Percentiles rank a stretch among this genome's conserved stretches.
phyloP scores from a whole-genome alignment of 163 green algal species.

The Scenedesmus sp. region DNA sequence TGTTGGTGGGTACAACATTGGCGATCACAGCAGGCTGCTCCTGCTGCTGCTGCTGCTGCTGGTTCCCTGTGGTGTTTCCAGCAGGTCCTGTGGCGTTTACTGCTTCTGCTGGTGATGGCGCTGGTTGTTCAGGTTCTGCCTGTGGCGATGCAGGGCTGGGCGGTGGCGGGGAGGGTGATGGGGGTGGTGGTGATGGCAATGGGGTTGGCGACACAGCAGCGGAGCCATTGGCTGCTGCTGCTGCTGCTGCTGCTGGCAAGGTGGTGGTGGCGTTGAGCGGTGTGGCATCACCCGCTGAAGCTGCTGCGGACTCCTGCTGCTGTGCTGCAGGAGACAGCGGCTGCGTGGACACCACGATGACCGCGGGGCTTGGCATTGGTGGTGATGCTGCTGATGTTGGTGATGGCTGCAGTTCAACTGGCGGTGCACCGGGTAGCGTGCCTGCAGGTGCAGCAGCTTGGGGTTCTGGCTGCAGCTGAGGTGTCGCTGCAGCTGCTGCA shows the following conservation, averaged over 20 bases:
- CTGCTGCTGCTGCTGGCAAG: not conserved
- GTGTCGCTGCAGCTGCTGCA: constrained; percentile 1
- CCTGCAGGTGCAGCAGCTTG: not conserved
- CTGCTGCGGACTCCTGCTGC: constrained; percentile 11
- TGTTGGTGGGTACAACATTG: not conserved
- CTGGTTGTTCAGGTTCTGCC: not conserved
- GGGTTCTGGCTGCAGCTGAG: not conserved
- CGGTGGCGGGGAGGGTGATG: not conserved
- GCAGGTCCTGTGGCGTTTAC: not conserved
- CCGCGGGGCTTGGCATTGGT: not conserved
- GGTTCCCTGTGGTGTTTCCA: not conserved
- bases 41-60: not conserved
- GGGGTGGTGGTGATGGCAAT: not conserved
- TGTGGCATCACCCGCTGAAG: not conserved
- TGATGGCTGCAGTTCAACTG: not conserved
- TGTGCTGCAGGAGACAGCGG: not conserved
- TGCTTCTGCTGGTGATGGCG: not conserved
- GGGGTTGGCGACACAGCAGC: no score
- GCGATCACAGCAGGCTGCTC: not conserved
- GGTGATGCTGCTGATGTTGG: not conserved
- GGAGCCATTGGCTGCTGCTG: not conserved
- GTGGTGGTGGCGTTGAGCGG: not conserved
- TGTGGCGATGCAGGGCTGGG: not conserved
- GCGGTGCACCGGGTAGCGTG: not conserved
- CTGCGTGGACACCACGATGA: not conserved